Evolutionary conservation across 148 eudicot genomes (phyloP), one percentile per base, ranked within the genome.

Genomic region (Heliamphora exappendiculata): DNA sequence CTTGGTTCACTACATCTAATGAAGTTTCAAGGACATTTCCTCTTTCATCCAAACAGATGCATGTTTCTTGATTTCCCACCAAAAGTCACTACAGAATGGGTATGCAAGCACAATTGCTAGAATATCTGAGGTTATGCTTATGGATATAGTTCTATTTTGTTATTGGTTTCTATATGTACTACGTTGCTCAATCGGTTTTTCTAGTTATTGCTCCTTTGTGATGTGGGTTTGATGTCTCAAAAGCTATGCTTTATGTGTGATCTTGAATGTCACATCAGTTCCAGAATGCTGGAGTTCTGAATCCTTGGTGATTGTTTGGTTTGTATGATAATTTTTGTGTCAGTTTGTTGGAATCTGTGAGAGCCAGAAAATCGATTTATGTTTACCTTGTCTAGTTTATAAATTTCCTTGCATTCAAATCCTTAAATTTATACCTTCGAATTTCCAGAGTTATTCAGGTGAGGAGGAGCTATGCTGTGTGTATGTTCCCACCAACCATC

Each of bases 401-500:
- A 13, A 41, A 28, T 67, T 67, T 74, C 24, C 24, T 45, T 29
- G 13, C 54, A 14, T n/a, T 59, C 42, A 34, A 41, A 24, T 36
- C 22, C 42, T 29, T 22, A 4, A 57, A 60, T 10, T 44, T 76
- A 13, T 44, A 16, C 13, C 24, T 6, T 55, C 28, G 31, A 16
- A 60, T 12, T 26, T 77, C 41, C 88, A 89, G 92, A 87, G 39
- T 67, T 85, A 85, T 75, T 66, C 86, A 37, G 91, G 88, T 41
- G 93, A 90, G 20, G 93, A 90, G 82, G 91, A 90, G 77, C 84
- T 90, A 8, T 90, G 89, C 82, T 90, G 91, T 74, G 91, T 90
- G 14, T 90, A 88, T 71, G 88, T 90, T 74, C 93, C 93, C 50
- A 90, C 93, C 28, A 90, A 90, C 76, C 93, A 90, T 82, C 88